Evolutionary conservation across 2,329 filamentous ascomycete genomes (phyloP), one percentile per base, ranked within the genome.

Genomic region (Cladophialophora exuberans): DNA sequence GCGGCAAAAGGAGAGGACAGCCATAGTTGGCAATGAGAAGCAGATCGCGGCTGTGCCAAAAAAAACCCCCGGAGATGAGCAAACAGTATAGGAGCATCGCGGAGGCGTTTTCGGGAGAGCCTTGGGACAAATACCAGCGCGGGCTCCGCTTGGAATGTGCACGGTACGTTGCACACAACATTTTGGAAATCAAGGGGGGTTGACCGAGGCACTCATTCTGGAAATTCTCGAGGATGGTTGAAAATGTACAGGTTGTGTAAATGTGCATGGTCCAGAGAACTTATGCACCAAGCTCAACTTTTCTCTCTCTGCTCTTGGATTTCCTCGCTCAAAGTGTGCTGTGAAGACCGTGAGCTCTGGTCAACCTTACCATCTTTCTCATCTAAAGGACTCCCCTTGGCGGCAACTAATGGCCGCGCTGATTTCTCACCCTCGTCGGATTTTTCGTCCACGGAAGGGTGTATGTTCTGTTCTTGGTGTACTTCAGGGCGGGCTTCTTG

Each of bases 61-160:
- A 25, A 45, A 42, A 13, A 6, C 41, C 22, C 52, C 39, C 26
- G 11, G 33, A 41, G n/a, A 23, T n/a, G 13, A 13, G 18, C 7
- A 49, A 30, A 20, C 13, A 30, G 39, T 45, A 43, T 36, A n/a
- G n/a, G 25, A n/a, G 39, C 51, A 60, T 52, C 25, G 49, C 52
- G 47, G 44, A 35, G 28, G 35, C 46, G 35, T 28, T 38, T 39
- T 39, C n/a, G 26, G 13, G 31, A 10, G 41, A 28, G 23, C 22
- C 31, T 38, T 26, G 38, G 49, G 22, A 26, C 28, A 43, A 57
- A 60, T 60, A 54, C 57, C 54, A 52, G 52, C 45, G 54, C 53
- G 57, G 48, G 45, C 9, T 22, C 31, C 17, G 50, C 25, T 15
- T 54, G 43, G 57, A 60, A 60, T 60, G 57, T 52, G 52, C 46